Percentiles rank a stretch among this genome's conserved stretches.
Conservation (phyloP, 1,284 basidiomycete genomes). For the Malassezia cuniculi region DNA sequence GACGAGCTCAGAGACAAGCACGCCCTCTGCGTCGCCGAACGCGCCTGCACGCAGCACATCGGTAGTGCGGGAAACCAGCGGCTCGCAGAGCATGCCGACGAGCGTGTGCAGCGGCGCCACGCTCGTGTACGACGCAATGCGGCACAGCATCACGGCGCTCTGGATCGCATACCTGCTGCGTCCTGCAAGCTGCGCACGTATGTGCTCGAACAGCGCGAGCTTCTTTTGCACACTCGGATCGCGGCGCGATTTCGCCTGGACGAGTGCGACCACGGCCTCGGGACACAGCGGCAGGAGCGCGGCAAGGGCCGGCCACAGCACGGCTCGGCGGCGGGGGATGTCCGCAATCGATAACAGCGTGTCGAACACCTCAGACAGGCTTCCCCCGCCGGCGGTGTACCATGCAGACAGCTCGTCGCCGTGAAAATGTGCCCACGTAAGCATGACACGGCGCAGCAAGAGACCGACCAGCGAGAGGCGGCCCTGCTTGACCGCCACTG, state of each 20-base stretch:
- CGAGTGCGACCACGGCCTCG: not conserved
- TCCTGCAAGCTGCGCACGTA: too few species aligned
- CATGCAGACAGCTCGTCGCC: not conserved
- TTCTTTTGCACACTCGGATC: constrained; percentile 5
- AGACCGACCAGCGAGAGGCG: not conserved
- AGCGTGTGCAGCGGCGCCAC: too few species aligned
- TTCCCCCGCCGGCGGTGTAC: not conserved
- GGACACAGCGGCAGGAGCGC: constrained; percentile 1
- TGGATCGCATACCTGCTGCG: too few species aligned
- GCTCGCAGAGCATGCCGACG: too few species aligned
- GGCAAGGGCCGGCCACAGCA: constrained; percentile 8
- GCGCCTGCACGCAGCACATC: too few species aligned
- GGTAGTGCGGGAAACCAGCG: too few species aligned
- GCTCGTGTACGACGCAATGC: too few species aligned
- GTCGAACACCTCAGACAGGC: constrained; percentile 2
- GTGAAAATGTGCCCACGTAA: constrained; percentile 1
- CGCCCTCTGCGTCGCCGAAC: too few species aligned
- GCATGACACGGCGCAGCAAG: constrained; percentile 1
- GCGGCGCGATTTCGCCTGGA: not conserved
- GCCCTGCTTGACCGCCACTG: too few species aligned
- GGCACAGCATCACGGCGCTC: too few species aligned
- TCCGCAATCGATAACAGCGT: not conserved
- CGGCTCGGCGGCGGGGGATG: constrained; percentile 1
- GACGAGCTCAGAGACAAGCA: too few species aligned
- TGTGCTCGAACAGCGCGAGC: too few species aligned